Evolutionary conservation across 192 early-diverging fungal species (phyloP), one percentile per base, ranked within the genome.

Genomic region (Spizellomyces sp.): DNA sequence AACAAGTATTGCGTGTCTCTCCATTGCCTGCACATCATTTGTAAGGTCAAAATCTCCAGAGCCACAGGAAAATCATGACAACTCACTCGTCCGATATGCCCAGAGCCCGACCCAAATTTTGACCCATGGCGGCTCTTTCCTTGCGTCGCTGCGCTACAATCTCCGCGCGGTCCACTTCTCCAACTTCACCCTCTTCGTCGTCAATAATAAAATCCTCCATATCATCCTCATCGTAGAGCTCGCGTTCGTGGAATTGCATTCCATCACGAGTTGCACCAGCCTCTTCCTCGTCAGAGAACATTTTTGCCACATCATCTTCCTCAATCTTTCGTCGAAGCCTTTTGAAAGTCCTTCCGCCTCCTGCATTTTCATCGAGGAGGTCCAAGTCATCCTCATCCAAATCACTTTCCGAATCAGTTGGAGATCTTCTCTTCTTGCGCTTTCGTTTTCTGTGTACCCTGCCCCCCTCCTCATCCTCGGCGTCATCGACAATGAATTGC

Each of bases 381-480:
- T 92, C 94, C 61, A 96, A 75, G 77, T 99, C 98, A 64, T 99
- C 98, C 15, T 95, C 96, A 27, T 95, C 92, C 14, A 95, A 78
- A 46, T 88, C 87, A 56, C 96, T 92, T 62, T 93, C 91, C 41
- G 69, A 71, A 71, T 69, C 66, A 17, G 21, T 14, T 14, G 44
- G 14, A 12, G 45, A 45, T 2, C 45, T 84, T 86, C 52, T 87
- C 84, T 52, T 90, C 89, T 61, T 88, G 83, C 55, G 89, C 87
- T 61, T 88, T 82, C 46, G 87, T 27, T 69, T 72, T 41, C 73
- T 60, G 4, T 68, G 60, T 48, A 43, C 50, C 9, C 19, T 9
- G 17, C 73, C 81, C 45, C 78, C 83, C 42, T 83, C 81, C 46
- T 84, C 84, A 45, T 77, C 81, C 6, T 79, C 81, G n/a, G 77